Evolutionary conservation across 768 basidiomycete genomes (phyloP), one percentile per base, ranked within the genome.

Genomic region (Auricularia sp.): DNA sequence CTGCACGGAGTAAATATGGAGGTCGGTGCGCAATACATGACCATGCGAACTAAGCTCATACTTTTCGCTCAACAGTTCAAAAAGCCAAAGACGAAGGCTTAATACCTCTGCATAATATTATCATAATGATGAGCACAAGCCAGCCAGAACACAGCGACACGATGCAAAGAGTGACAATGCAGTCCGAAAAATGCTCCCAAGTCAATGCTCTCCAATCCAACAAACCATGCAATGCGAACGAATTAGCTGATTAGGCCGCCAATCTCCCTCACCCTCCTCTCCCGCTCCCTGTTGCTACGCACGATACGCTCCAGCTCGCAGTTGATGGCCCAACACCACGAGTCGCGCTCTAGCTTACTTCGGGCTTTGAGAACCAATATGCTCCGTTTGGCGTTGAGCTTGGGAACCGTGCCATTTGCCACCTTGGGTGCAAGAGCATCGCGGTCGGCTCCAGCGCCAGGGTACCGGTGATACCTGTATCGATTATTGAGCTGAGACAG

Each of bases 301-400:
- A 84, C 84, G 14, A 89, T 76, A 72, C 85, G 86, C 75, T 98
- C 94, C 67, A 97, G 93, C 77, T 96, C 93, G 56, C 83, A 83
- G 67, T 92, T 94, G 69, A 98, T 76, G 0, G 92, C 92, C 89
- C 91, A 97, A 69, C 93, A 93, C 95, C 95, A 98, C 35, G 88
- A 82, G 74, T 98, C 94, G 35, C 95, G 79, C 75, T 98, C 96
- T 44, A 98, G 78, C 76, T 87, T 86, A 71, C 85, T 93, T 72
- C 94, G 80, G 62, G 89, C 86, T 67, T 85, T 82, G 69, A 89
- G 88, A 1, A 94, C 81, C 16, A 82, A 69, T 64, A 86, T 69
- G 72, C 87, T 86, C 66, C 83, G 77, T 69, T 85, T 86, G 66
- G 78, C 80, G 56, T 80, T 85, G 63, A 87, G 75, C 33, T 76